Evolutionary conservation across 2,329 filamentous ascomycete genomes (phyloP).

Genomic region (Zopfia rhizophila): DNA sequence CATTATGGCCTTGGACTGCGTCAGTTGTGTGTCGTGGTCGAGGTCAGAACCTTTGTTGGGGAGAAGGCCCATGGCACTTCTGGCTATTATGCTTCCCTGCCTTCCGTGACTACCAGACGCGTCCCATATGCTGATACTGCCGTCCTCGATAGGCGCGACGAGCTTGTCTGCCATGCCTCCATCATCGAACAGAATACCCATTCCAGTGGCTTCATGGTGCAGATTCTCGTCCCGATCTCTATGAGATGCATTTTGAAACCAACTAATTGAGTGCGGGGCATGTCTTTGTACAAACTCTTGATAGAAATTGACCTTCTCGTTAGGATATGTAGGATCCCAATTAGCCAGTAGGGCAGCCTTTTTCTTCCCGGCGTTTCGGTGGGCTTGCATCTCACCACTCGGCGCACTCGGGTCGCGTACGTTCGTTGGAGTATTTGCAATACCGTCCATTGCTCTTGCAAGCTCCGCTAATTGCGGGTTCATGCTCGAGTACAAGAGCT

Average conservation of each 20-base stretch:
- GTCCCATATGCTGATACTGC: conserved; percentile 89
- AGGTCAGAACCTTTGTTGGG: conserved; percentile 62
- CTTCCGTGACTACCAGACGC: conserved; percentile 61
- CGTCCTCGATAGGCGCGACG: conserved; percentile 84
- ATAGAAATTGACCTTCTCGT: conserved; percentile 83
- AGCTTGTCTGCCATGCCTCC: conserved; percentile 68
- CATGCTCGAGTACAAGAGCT: conserved; percentile 48
- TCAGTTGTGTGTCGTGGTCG: conserved; percentile 57
- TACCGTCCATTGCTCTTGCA: conserved; percentile 53
- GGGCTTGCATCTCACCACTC: conserved; percentile 41
- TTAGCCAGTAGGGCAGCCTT: conserved; percentile 73
- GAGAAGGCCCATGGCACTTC: conserved; percentile 74
- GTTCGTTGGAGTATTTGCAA: conserved; percentile 36
- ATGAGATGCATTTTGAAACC: conserved; percentile 73
- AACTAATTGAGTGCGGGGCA: conserved; percentile 77
- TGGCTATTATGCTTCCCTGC: conserved; percentile 72
- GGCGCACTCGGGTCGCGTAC: conserved; percentile 40
- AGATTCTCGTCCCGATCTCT: conserved; percentile 54
- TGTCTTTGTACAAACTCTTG: conserved; percentile 87
- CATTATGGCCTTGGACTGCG: conserved; percentile 65
- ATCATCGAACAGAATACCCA: conserved; percentile 71
- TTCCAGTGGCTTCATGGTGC: conserved; percentile 74
- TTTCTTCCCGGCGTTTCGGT: conserved; percentile 49
- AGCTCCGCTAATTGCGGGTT: conserved; percentile 57
- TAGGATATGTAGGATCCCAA: conserved; percentile 82